A percentile compares a stretch with the other conserved stretches of the same genome.
phyloP scores from a whole-genome alignment of 345 rosid genomes.

The Eucalyptus polybractea region DNA sequence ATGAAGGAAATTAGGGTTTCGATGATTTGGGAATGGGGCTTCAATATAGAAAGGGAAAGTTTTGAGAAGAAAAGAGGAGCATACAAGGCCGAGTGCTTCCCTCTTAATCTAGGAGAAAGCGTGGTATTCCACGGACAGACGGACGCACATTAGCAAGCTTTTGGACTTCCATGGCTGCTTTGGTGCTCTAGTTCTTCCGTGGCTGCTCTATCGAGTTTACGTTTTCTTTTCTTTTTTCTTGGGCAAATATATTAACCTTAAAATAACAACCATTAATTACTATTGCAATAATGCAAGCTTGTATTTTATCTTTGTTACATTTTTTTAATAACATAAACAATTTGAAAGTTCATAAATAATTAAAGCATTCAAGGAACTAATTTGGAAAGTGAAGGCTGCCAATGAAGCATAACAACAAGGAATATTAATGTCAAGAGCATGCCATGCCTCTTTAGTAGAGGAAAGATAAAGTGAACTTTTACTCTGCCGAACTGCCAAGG shows the following conservation, averaged over 20 bases:
- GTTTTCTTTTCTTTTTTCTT: no score
- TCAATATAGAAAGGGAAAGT: not conserved
- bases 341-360: not conserved
- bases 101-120: not conserved
- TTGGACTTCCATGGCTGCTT: not conserved
- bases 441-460: not conserved
- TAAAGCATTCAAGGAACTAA: not conserved
- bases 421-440: not conserved
- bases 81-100: not conserved
- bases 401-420: not conserved
- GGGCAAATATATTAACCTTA: no score
- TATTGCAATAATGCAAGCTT: not conserved
- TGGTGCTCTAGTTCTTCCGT: no score
- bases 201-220: not conserved
- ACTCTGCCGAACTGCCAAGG: not conserved
- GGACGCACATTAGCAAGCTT: not conserved
- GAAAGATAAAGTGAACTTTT: not conserved
- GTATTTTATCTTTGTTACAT: not conserved
- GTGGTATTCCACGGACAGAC: not conserved
- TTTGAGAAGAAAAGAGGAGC: not conserved
- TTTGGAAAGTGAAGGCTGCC: not conserved
- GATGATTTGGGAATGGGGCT: not conserved
- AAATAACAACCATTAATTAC: not conserved
- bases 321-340: not conserved
- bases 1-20: not conserved